A percentile compares a stretch with the other conserved stretches of the same genome.
These are phyloP conservation scores for Crithidia thermophila DNA, from an alignment of 208 protist species.

Conservation along the genomic window DNA sequence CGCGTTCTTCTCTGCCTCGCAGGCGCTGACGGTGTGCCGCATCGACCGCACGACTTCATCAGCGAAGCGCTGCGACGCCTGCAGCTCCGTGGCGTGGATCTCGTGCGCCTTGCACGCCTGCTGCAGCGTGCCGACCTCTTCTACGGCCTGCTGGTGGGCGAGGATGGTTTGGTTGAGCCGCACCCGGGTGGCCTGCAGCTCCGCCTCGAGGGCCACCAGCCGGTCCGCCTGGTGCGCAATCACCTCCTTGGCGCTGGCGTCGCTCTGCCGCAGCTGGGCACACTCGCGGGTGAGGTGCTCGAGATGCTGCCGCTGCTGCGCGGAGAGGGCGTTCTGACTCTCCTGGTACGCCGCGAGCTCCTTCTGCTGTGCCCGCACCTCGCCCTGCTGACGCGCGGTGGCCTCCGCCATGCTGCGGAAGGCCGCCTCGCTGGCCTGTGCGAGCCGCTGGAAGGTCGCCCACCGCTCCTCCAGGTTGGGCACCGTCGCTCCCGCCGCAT, in stretches of 20 bases:
- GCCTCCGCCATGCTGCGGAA: conserved; percentile 19
- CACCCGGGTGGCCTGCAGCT: conserved; percentile 24
- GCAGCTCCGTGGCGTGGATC: conserved; percentile 22
- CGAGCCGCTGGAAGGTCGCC: conserved; percentile 24
- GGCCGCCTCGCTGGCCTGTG: conserved; percentile 23
- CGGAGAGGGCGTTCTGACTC: conserved; percentile 18
- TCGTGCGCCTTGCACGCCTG: conserved; percentile 29
- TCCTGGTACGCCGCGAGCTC: conserved; percentile 34
- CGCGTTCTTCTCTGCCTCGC: conserved; percentile 30
- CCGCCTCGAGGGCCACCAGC: conserved; percentile 24
- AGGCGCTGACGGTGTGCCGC: conserved; percentile 28
- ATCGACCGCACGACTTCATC: conserved; percentile 34
- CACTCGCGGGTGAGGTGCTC: conserved; percentile 27
- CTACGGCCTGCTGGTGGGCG: conserved; percentile 8
- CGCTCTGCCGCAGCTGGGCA: conserved; percentile 28
- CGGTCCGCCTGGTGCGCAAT: conserved; percentile 35
- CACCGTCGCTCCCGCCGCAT: neutral
- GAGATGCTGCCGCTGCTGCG: conserved; percentile 27
- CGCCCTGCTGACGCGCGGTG: conserved; percentile 6
- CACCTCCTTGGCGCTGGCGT: conserved; percentile 27
- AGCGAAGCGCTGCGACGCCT: conserved; percentile 26
- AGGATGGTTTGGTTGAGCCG: conserved; percentile 17
- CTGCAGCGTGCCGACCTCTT: conserved; percentile 23
- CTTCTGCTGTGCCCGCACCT: conserved; percentile 22
- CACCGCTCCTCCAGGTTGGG: conserved; percentile 30